A percentile compares a stretch with the other conserved stretches of the same genome.
phyloP scores from a whole-genome alignment of 352 stramenopile genomes.

The Phytophthora megakarya region DNA sequence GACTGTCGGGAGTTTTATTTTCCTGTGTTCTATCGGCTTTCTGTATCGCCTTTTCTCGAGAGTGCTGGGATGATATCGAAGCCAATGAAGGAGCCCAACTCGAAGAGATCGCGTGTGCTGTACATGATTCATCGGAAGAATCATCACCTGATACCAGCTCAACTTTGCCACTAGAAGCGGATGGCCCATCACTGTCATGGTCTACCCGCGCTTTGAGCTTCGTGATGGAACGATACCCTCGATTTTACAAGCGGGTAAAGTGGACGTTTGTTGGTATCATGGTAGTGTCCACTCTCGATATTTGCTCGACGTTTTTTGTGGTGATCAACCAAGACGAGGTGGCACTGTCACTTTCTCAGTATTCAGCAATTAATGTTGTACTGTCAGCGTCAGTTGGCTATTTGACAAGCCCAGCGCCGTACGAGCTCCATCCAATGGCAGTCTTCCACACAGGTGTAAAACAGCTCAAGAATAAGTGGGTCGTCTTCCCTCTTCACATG shows the following conservation, averaged over 20 bases:
- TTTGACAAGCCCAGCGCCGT: constrained; percentile 64
- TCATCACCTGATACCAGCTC: neutral
- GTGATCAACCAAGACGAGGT: constrained; percentile 50
- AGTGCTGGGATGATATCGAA: constrained; percentile 82
- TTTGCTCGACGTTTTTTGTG: constrained; percentile 64
- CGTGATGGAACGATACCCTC: constrained; percentile 44
- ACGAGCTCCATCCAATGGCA: constrained; percentile 63
- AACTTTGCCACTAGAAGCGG: neutral
- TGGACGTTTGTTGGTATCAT: constrained; percentile 83
- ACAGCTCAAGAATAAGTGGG: constrained; percentile 78
- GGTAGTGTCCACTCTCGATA: constrained; percentile 65
- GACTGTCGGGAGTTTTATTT: constrained; percentile 52
- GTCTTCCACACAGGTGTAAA: constrained; percentile 55
- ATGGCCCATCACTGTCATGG: constrained; percentile 18
- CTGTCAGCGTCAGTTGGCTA: constrained; percentile 68
- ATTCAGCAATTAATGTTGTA: constrained; percentile 74
- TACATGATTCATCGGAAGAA: neutral
- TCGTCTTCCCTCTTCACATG: constrained; percentile 73
- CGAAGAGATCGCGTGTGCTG: constrained; percentile 22
- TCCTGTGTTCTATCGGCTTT: constrained; percentile 69
- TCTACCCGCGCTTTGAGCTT: constrained; percentile 26
- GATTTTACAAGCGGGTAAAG: constrained; percentile 75
- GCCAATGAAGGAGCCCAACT: constrained; percentile 28
- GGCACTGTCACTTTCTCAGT: constrained; percentile 68
- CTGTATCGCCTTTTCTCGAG: constrained; percentile 63